These are phyloP conservation scores for Paramecium pentaurelia DNA, from an alignment of 73 alveolate species.

Conservation along the genomic window DNA sequence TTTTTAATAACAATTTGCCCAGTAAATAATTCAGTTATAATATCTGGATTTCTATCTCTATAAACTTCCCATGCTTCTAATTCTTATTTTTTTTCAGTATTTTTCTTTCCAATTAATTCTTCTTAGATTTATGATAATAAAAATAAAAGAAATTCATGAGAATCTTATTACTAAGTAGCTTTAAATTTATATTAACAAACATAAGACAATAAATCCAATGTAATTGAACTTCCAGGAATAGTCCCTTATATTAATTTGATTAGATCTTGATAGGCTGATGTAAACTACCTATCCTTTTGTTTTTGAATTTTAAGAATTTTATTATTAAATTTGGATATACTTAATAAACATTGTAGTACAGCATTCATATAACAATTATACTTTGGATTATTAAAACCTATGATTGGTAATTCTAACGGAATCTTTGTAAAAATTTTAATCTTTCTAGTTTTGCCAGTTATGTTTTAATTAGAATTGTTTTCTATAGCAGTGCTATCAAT, in stretches of 20 bases:
- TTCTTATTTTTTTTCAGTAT: background rate
- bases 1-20: background rate
- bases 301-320: background rate
- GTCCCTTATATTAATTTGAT: background rate
- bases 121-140: background rate
- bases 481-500: background rate
- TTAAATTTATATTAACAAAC: background rate
- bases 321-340: background rate
- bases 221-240: background rate
- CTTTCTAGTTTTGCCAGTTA: background rate
- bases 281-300: background rate
- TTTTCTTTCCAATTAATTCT: background rate
- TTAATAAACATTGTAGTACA: background rate
- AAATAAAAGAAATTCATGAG: background rate
- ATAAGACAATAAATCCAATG: background rate
- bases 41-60: background rate
- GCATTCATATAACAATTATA: constrained; percentile 27
- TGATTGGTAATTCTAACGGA: background rate
- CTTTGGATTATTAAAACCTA: constrained; percentile 1
- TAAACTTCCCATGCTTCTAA: background rate
- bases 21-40: background rate
- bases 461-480: background rate
- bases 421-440: background rate
- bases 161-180: background rate
- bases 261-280: background rate